A percentile compares a stretch with the other conserved stretches of the same genome.
Evolutionary conservation across 192 early-diverging fungal genomes (phyloP).

Genomic region (Radiomyces spectabilis): DNA sequence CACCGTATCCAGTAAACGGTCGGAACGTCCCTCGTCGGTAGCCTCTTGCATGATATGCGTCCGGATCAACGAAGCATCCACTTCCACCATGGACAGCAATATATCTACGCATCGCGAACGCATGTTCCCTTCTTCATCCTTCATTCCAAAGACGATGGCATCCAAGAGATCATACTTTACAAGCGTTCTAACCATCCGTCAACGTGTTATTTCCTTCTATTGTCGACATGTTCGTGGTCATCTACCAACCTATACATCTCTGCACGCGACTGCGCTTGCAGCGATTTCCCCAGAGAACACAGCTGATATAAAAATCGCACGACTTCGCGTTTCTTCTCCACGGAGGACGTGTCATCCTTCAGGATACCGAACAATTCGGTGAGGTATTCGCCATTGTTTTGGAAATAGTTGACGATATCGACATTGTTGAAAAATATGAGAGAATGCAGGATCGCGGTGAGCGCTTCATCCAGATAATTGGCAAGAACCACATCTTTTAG

Average conservation of each 20-base stretch:
- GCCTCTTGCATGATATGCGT: constrained; percentile 63
- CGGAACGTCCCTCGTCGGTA: constrained; percentile 17
- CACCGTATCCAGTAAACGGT: constrained; percentile 61
- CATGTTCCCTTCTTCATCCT: constrained; percentile 42
- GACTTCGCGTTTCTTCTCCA: constrained; percentile 63
- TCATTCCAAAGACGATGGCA: constrained; percentile 65
- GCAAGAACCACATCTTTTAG: constrained; percentile 82
- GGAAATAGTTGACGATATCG: constrained; percentile 74
- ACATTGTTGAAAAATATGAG: constrained; percentile 78
- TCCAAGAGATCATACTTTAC: constrained; percentile 73
- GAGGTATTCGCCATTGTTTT: constrained; percentile 61
- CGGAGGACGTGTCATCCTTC: constrained; percentile 27
- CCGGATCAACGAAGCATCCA: constrained; percentile 61
- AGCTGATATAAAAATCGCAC: constrained; percentile 78
- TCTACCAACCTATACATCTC: constrained; percentile 60
- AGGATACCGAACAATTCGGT: constrained; percentile 65
- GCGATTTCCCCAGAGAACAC: constrained; percentile 62
- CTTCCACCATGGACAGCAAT: constrained; percentile 33
- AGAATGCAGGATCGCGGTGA: constrained; percentile 62
- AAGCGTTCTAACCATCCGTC: too few relatives aligned
- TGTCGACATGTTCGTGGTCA: too few relatives aligned
- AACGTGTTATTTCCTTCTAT: background rate
- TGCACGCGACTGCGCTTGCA: constrained; percentile 53
- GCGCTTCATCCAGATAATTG: constrained; percentile 69
- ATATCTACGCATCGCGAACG: constrained; percentile 64